Conservation (phyloP, 495 filamentous ascomycete genomes). For the Xylaria venustula region DNA sequence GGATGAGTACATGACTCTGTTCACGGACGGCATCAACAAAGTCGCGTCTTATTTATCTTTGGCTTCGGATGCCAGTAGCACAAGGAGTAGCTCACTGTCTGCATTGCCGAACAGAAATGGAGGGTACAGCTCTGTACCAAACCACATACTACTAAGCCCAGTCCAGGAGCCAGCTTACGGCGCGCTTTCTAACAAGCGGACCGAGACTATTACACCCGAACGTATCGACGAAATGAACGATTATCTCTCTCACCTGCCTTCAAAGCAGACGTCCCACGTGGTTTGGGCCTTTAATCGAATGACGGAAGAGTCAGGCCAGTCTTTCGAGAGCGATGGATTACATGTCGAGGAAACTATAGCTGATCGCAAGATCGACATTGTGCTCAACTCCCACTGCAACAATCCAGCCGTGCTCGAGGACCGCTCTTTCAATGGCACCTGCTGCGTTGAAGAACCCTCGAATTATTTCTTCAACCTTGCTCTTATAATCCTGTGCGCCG, state of each 20-base stretch:
- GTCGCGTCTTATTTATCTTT: conserved; percentile 36
- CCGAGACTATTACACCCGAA: conserved; percentile 47
- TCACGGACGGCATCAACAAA: conserved; percentile 44
- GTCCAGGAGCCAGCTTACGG: conserved; percentile 55
- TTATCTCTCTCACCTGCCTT: conserved; percentile 48
- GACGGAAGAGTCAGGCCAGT: conserved; percentile 29
- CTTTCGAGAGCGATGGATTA: conserved; percentile 50
- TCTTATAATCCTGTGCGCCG: conserved; percentile 28
- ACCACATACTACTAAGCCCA: conserved; percentile 51
- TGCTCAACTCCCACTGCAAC: conserved; percentile 61
- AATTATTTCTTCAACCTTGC: conserved; percentile 34
- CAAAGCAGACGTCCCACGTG: conserved; percentile 43
- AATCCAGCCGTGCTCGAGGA: conserved; percentile 32
- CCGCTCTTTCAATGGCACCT: conserved; percentile 56
- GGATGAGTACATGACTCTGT: conserved; percentile 43
- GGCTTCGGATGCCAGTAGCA: conserved; percentile 9
- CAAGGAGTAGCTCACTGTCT: conserved; percentile 9
- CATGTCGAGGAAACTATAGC: conserved; percentile 52
- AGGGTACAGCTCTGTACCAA: conserved; percentile 17
- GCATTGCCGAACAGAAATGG: conserved; percentile 1
- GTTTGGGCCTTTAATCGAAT: conserved; percentile 53
- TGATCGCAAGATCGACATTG: conserved; percentile 48
- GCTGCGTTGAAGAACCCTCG: conserved; percentile 49
- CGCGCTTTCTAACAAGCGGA: conserved; percentile 44
- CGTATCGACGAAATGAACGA: conserved; percentile 56